Base-by-base conservation (phyloP, 768 basidiomycete species). In the Tephrocybe sp. region DNA sequence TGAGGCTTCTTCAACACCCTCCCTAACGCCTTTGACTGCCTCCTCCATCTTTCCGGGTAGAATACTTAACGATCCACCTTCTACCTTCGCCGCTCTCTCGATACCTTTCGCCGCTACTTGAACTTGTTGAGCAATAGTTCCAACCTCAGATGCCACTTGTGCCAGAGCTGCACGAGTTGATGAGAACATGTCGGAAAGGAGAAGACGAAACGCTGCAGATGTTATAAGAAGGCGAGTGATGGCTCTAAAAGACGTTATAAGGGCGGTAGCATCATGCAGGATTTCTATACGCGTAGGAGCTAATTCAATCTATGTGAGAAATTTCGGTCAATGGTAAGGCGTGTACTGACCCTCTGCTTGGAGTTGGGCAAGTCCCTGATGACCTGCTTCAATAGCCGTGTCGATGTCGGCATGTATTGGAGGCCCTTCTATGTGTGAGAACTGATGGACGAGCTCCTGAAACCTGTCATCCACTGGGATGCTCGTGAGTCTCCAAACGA, bases 361-460 rank as follows among this genome's bases (percentile, higher is more conserved):
- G 51, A 57, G 53, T 51, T 33, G 49, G 38, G 33, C 51, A 6
- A 60, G 20, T 33, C 48, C 7, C 21, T 53, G 41, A 14, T 52
- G 56, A 11, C 45, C 44, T 6, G 58, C 58, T n/a, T 60, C 49
- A 14, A 58, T 54, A 18, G 57, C 44, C 18, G 50, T 46, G 41
- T 64, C 57, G 2, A 58, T 48, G 14, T 59, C 50, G n/a, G 63
- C 39, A 20, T 54, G 51, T 30, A 61, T 45, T 23, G 54, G 60
- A 37, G 48, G 42, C 2, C 50, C 45, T 15, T 62, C 54, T 24
- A 64, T 57, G 26, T 60, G 61, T 34, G 55, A 45, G 10, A 65
- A 53, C 44, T 67, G 60, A 47, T 63, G 71, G 20, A 71, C 54
- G 8, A 74, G 25, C n/a, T 72, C 69, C 56, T 76, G 74, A 2